phyloP scores from a whole-genome alignment of 768 basidiomycete species.

The Crassisporium funariophilum region DNA sequence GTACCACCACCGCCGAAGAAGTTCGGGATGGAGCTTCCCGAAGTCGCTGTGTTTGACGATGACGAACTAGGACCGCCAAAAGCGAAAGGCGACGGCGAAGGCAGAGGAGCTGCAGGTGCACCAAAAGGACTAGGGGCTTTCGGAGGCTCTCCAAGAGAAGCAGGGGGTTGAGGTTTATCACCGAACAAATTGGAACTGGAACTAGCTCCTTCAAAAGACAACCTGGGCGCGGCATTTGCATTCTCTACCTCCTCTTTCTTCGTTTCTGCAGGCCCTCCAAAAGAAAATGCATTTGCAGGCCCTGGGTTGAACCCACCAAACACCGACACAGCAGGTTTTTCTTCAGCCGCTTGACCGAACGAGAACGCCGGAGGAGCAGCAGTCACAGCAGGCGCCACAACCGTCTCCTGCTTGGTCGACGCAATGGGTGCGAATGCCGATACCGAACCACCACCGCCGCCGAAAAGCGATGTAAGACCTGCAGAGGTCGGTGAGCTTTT shows the following conservation, averaged over 20 bases:
- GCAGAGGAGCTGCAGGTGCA: constrained; percentile 7
- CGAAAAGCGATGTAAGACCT: constrained; percentile 4
- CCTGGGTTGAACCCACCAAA: constrained; percentile 10
- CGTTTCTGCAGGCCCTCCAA: constrained; percentile 15
- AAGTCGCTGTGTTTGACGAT: not conserved
- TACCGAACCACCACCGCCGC: too few species aligned
- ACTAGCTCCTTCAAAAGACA: constrained; percentile 20
- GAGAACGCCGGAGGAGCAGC: constrained; percentile 13
- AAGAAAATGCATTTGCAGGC: constrained; percentile 18
- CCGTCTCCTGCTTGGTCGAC: too few species aligned
- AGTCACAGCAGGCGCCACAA: too few species aligned
- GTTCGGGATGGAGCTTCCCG: constrained; percentile 5
- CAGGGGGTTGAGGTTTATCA: constrained; percentile 12
- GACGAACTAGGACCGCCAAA: constrained; percentile 26
- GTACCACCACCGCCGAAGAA: constrained; percentile 12
- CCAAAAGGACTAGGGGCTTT: constrained; percentile 18
- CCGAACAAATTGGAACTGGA: constrained; percentile 21
- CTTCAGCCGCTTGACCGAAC: constrained; percentile 17
- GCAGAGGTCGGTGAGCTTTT: constrained; percentile 9
- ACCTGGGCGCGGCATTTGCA: constrained; percentile 14
- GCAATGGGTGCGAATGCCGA: too few species aligned
- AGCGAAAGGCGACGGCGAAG: constrained; percentile 26
- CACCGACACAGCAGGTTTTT: not conserved
- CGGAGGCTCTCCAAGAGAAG: constrained; percentile 15
- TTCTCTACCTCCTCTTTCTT: constrained; percentile 13